These are phyloP conservation scores for Lachancea mirantina DNA, from an alignment of 805 yeast genomes.

Conservation along the genomic window DNA sequence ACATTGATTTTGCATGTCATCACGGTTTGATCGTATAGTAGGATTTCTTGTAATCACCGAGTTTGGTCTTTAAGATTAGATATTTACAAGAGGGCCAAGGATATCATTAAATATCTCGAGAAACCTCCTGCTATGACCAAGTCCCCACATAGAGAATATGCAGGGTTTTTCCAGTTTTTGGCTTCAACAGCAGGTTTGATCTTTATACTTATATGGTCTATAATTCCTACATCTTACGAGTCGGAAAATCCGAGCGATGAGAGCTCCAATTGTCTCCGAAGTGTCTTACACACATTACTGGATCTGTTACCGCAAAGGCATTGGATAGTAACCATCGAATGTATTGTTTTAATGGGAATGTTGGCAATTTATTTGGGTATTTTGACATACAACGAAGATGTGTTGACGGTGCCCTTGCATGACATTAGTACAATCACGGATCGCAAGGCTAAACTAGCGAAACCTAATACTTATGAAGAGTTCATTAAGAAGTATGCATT, in stretches of 20 bases:
- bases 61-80: no score
- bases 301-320: slow-evolving; percentile 78
- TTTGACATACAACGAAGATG: slow-evolving; percentile 69
- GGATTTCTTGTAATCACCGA: neutral
- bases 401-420: slow-evolving; percentile 51
- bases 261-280: no score
- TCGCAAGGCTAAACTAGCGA: slow-evolving; percentile 39
- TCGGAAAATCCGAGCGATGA: no score
- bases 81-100: no score
- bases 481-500: slow-evolving; percentile 36
- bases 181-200: slow-evolving; percentile 50
- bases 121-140: no score
- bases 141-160: slow-evolving; percentile 54
- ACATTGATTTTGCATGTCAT: no score
- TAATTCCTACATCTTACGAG: slow-evolving; percentile 47
- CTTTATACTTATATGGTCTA: slow-evolving; percentile 66
- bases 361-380: slow-evolving; percentile 64
- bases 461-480: slow-evolving; percentile 16
- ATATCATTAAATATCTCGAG: no score
- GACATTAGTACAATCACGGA: slow-evolving; percentile 65
- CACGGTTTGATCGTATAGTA: neutral
- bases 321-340: slow-evolving; percentile 83
- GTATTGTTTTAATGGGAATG: slow-evolving; percentile 63
- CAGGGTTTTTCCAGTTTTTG: slow-evolving; percentile 79
- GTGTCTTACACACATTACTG: slow-evolving; percentile 45